Conservation (phyloP, 495 filamentous ascomycete genomes). For the Aspergillus bertholletiae region DNA sequence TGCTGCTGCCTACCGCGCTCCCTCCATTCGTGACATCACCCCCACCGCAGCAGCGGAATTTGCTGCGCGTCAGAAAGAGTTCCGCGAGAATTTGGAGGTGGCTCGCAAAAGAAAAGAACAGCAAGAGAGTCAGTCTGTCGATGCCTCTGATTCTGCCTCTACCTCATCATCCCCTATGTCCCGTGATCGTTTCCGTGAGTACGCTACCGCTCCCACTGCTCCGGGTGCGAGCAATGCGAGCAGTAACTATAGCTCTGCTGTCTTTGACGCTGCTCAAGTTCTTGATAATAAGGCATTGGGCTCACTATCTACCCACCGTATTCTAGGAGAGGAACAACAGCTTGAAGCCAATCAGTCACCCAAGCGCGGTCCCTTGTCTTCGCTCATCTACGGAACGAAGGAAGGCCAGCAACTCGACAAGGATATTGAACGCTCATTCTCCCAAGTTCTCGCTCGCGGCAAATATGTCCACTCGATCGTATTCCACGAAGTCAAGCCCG, state of each 20-base stretch:
- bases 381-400: constrained; percentile 92
- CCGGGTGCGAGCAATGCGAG: constrained; percentile 55
- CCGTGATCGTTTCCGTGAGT: constrained; percentile 42
- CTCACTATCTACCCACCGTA: constrained; percentile 61
- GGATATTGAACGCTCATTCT: constrained; percentile 93
- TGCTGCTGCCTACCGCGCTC: constrained; percentile 52
- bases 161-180: constrained; percentile 32
- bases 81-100: constrained; percentile 76
- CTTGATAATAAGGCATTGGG: constrained; percentile 51
- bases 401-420: constrained; percentile 89
- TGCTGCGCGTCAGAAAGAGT: constrained; percentile 76
- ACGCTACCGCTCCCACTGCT: constrained; percentile 50
- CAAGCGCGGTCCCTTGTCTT: constrained; percentile 51
- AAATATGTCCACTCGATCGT: constrained; percentile 99
- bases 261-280: constrained; percentile 36
- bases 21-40: constrained; percentile 82
- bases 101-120: constrained; percentile 70
- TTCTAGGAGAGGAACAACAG: constrained; percentile 44
- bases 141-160: constrained; percentile 41
- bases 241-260: constrained; percentile 27
- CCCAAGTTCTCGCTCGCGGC: constrained; percentile 86
- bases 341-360: constrained; percentile 45
- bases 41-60: constrained; percentile 67
- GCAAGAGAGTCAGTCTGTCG: constrained; percentile 76
- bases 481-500: constrained; percentile 93